A percentile compares a stretch with the other conserved stretches of the same genome.
phyloP scores from a whole-genome alignment of 1,284 basidiomycete species.

The Tilletia indica region DNA sequence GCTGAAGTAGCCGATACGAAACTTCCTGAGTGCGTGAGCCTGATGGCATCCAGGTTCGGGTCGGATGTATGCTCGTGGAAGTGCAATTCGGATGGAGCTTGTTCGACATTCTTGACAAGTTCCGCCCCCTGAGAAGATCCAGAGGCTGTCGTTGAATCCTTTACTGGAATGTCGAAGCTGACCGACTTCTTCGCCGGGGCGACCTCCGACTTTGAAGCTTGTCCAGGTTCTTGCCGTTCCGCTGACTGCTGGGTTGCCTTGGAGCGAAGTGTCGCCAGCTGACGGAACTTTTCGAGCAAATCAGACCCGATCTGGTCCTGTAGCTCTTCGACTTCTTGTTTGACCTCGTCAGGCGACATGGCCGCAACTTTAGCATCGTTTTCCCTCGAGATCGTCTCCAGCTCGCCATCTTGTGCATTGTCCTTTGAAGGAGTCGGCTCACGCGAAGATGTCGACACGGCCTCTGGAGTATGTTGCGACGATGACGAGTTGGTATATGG shows the following conservation, averaged over 20 bases:
- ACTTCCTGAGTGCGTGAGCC: background rate
- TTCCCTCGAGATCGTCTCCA: background rate
- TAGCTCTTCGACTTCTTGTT: conserved; percentile 1
- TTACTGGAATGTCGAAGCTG: background rate
- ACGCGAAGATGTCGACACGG: background rate
- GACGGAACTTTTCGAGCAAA: background rate
- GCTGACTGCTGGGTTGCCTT: background rate
- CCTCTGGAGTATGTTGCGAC: no score
- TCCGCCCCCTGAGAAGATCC: background rate
- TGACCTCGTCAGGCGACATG: conserved; percentile 1
- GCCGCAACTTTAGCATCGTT: conserved; percentile 11
- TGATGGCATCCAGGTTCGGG: background rate
- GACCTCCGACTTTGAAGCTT: background rate
- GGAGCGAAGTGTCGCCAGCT: background rate
- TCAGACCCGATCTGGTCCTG: conserved; percentile 4
- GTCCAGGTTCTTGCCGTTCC: background rate
- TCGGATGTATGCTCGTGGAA: conserved; percentile 1
- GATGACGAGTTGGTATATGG: background rate
- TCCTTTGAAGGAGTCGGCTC: background rate
- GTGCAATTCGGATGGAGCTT: background rate
- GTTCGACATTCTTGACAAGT: background rate
- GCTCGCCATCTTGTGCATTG: background rate
- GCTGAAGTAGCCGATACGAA: background rate
- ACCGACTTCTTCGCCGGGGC: background rate
- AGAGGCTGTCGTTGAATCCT: background rate